phyloP scores from a whole-genome alignment of 208 protist genomes.

The Plasmodiophora brassicae region DNA sequence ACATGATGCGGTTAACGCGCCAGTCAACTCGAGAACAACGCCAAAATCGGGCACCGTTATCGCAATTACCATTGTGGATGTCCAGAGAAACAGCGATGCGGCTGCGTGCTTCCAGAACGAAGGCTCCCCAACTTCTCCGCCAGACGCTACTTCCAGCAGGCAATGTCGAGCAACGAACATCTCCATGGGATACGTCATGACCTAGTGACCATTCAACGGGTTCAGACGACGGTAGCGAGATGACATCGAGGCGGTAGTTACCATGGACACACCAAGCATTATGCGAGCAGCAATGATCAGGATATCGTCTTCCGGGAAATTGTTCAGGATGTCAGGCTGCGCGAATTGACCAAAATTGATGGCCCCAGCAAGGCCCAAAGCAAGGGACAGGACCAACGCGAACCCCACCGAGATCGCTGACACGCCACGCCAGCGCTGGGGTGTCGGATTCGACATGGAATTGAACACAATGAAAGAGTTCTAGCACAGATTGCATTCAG shows the following conservation, averaged over 20 bases:
- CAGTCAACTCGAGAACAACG: neutral
- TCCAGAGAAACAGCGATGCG: neutral
- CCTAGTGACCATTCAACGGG: neutral
- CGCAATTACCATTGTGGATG: neutral
- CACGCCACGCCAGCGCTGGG: neutral
- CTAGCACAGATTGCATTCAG: too few relatives aligned
- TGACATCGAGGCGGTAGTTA: neutral
- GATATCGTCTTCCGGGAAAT: neutral
- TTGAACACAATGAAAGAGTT: conserved; percentile 17
- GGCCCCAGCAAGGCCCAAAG: neutral
- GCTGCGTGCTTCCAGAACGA: neutral
- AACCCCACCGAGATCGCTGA: neutral
- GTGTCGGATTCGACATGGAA: neutral
- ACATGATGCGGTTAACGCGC: neutral
- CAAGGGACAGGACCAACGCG: neutral
- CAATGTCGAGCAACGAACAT: conserved; percentile 28
- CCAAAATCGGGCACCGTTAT: neutral
- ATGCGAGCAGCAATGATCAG: neutral
- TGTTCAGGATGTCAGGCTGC: neutral
- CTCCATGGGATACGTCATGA: neutral
- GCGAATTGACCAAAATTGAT: neutral
- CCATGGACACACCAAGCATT: neutral
- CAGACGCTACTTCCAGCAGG: neutral
- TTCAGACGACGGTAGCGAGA: neutral
- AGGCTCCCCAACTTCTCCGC: neutral